Conservation (phyloP, 129 eudicot genomes). For the Helianthus tuberosus region DNA sequence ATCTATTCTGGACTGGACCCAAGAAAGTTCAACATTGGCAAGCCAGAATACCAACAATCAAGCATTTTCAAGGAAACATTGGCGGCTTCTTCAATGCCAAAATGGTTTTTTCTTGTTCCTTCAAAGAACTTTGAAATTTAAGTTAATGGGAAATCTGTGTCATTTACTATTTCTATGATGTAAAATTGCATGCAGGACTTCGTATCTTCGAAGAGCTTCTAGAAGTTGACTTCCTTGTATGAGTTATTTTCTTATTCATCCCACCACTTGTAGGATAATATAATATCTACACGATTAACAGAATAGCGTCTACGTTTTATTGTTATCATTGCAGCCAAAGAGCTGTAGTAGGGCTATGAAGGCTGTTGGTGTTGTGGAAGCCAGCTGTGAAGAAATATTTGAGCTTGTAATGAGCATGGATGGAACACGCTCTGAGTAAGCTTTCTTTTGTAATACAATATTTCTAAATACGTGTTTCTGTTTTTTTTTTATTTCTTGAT, state of each 20-base stretch:
- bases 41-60: slow-evolving; percentile 76
- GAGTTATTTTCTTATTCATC: slow-evolving; percentile 21
- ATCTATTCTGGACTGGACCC: slow-evolving; percentile 94
- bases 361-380: slow-evolving; percentile 99
- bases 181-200: slow-evolving; percentile 62
- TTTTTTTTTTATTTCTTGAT: slow-evolving; percentile 11
- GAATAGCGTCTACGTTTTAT: slow-evolving; percentile 2
- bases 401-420: slow-evolving; percentile 99
- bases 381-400: slow-evolving; percentile 96
- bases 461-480: neutral
- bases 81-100: slow-evolving; percentile 99
- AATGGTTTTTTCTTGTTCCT: slow-evolving; percentile 55
- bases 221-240: slow-evolving; percentile 95
- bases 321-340: slow-evolving; percentile 70
- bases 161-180: slow-evolving; percentile 16
- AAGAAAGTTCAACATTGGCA: slow-evolving; percentile 80
- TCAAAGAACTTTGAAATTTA: slow-evolving; percentile 6
- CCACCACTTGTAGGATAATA: slow-evolving; percentile 7
- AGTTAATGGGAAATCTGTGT: slow-evolving; percentile 10
- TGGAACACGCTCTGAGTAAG: slow-evolving; percentile 94
- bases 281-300: neutral
- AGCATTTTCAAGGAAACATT: slow-evolving; percentile 90
- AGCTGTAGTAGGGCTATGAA: slow-evolving; percentile 99
- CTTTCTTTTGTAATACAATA: slow-evolving; percentile 12
- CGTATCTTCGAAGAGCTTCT: slow-evolving; percentile 99